These are phyloP conservation scores for Lasiodiplodia sp. DNA, from an alignment of 2,329 filamentous ascomycete species.

Conservation along the genomic window DNA sequence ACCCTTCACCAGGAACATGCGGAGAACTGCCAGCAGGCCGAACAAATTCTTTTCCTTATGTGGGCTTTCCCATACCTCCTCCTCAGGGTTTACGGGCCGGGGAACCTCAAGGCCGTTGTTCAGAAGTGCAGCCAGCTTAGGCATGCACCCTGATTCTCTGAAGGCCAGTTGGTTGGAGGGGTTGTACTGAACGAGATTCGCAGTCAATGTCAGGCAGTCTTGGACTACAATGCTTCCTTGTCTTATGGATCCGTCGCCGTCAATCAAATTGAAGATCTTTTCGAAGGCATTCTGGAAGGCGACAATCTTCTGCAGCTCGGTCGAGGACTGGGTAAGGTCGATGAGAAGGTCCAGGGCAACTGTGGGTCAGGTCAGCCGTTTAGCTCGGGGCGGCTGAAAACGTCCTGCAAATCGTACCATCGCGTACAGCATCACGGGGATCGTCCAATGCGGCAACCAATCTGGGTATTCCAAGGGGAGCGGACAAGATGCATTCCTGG, in stretches of 20 bases:
- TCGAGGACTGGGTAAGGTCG: conserved; percentile 83
- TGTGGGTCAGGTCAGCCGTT: conserved; percentile 36
- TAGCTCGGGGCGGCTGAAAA: conserved; percentile 25
- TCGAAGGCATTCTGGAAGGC: conserved; percentile 96
- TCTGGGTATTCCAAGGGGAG: conserved; percentile 85
- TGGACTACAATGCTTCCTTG: conserved; percentile 89
- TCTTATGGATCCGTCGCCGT: conserved; percentile 78
- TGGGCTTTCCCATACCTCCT: conserved; percentile 76
- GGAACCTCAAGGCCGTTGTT: conserved; percentile 56
- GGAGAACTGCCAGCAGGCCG: conserved; percentile 84
- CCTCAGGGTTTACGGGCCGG: conserved; percentile 63
- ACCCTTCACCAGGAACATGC: conserved; percentile 84
- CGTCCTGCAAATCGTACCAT: conserved; percentile 57
- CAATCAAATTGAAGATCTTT: conserved; percentile 81
- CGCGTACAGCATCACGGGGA: conserved; percentile 82
- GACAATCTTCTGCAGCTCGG: conserved; percentile 92
- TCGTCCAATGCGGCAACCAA: conserved; percentile 87
- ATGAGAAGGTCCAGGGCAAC: conserved; percentile 87
- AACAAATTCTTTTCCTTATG: conserved; percentile 91
- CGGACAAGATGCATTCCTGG: conserved; percentile 91
- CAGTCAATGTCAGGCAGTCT: conserved; percentile 88
- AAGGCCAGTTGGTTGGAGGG: conserved; percentile 93
- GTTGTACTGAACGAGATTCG: conserved; percentile 87
- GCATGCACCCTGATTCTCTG: conserved; percentile 84
- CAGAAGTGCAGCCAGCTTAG: conserved; percentile 74